These are phyloP conservation scores for Xerocomus nothofagi DNA, from an alignment of 1,284 basidiomycete species.

Conservation along the genomic window DNA sequence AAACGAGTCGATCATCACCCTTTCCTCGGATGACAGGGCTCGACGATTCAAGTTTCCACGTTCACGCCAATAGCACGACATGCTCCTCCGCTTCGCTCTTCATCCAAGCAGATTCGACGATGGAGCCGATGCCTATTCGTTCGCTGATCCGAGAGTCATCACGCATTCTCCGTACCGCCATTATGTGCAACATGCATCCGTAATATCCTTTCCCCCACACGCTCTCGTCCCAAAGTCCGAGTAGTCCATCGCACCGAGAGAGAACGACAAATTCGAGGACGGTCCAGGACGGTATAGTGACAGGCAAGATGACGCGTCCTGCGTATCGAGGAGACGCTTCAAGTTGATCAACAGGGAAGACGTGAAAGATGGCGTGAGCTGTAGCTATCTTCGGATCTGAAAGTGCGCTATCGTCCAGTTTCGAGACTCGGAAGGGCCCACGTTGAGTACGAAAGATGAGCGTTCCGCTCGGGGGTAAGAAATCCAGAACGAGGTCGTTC, in stretches of 20 bases:
- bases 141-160: slow-evolving; percentile 8
- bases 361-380: slow-evolving; percentile 15
- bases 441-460: slow-evolving; percentile 24
- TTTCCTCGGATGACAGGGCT: no score
- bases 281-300: slow-evolving; percentile 7
- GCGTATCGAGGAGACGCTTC: background rate
- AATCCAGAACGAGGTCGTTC: background rate
- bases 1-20: no score
- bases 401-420: background rate
- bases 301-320: slow-evolving; percentile 23
- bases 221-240: slow-evolving; percentile 15
- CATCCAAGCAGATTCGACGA: slow-evolving; percentile 18
- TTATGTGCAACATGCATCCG: slow-evolving; percentile 25
- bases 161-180: slow-evolving; percentile 14
- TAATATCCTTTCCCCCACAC: slow-evolving; percentile 12
- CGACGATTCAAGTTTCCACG: background rate
- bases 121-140: slow-evolving; percentile 15
- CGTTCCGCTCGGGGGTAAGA: slow-evolving; percentile 12
- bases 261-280: slow-evolving; percentile 21
- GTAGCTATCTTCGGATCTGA: background rate
- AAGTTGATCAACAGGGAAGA: slow-evolving; percentile 7
- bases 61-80: slow-evolving; percentile 14
- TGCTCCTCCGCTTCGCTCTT: slow-evolving; percentile 3
- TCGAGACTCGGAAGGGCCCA: slow-evolving; percentile 9
- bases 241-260: slow-evolving; percentile 10